A percentile compares a stretch with the other conserved stretches of the same genome.
These are phyloP conservation scores for Candida tallmaniae DNA, from an alignment of 805 yeast species.

Conservation along the genomic window DNA sequence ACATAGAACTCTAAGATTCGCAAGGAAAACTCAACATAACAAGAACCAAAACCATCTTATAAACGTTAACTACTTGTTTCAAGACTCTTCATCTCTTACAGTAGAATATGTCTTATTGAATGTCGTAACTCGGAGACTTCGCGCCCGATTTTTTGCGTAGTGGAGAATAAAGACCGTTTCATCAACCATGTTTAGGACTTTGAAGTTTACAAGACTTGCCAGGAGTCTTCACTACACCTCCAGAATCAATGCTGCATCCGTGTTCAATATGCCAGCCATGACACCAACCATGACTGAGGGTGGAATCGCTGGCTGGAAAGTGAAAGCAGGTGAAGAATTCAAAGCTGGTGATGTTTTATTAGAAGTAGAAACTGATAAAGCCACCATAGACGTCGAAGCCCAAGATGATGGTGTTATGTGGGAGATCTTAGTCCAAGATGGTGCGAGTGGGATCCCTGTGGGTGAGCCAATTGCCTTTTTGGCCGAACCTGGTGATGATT, in stretches of 20 bases:
- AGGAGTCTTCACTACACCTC: constrained; percentile 1
- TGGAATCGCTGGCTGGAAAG: constrained; percentile 86
- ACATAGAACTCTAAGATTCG: too few species aligned
- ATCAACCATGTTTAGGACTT: too few species aligned
- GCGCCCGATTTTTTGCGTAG: constrained; percentile 1
- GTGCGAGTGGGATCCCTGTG: constrained; percentile 76
- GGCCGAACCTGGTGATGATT: constrained; percentile 86
- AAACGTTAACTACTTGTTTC: too few species aligned
- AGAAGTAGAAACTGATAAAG: constrained; percentile 85
- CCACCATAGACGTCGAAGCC: constrained; percentile 80
- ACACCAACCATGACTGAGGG: constrained; percentile 98
- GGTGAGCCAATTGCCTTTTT: constrained; percentile 86
- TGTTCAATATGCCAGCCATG: constrained; percentile 95
- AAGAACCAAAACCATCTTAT: too few species aligned
- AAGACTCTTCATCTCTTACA: too few species aligned
- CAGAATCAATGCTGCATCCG: constrained; percentile 30
- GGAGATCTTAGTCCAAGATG: constrained; percentile 65
- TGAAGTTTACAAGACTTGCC: too few species aligned
- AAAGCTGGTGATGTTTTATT: constrained; percentile 76
- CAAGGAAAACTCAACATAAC: too few species aligned
- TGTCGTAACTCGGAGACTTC: constrained; percentile 1
- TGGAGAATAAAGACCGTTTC: too few species aligned
- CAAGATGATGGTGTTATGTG: constrained; percentile 89
- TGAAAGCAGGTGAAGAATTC: constrained; percentile 64
- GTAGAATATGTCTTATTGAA: too few species aligned